Percentiles rank a stretch among this genome's conserved stretches.
These are phyloP conservation scores for Lecanicillium sp. DNA, from an alignment of 2,329 filamentous ascomycete genomes.

Conservation along the genomic window DNA sequence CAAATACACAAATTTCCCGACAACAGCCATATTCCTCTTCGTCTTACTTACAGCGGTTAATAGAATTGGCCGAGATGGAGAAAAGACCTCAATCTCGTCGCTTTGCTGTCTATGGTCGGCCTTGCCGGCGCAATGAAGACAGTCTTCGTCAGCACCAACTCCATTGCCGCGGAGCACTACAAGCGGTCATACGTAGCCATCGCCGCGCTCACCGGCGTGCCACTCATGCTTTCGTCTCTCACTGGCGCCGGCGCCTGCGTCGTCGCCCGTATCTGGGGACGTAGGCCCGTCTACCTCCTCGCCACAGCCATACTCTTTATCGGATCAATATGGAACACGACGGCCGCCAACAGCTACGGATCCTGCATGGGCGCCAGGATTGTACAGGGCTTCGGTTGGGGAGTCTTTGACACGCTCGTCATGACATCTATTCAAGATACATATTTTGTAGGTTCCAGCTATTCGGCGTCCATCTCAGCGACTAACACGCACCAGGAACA, in stretches of 20 bases:
- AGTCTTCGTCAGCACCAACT: slow-evolving; percentile 43
- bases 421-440: slow-evolving; percentile 49
- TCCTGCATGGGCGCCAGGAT: slow-evolving; percentile 47
- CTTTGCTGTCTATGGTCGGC: slow-evolving; percentile 41
- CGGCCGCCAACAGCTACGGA: slow-evolving; percentile 33
- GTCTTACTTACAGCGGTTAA: not conserved
- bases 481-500: too few relatives aligned
- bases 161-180: slow-evolving; percentile 36
- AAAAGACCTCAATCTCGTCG: slow-evolving; percentile 42
- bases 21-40: not conserved
- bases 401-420: slow-evolving; percentile 49
- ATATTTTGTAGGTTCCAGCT: slow-evolving; percentile 51
- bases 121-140: slow-evolving; percentile 49
- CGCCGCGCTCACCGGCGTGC: slow-evolving; percentile 46
- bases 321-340: slow-evolving; percentile 46
- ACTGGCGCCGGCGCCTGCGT: slow-evolving; percentile 38
- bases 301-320: slow-evolving; percentile 41
- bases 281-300: slow-evolving; percentile 46
- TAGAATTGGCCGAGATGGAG: slow-evolving; percentile 53
- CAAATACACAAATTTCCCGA: not conserved
- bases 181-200: slow-evolving; percentile 41
- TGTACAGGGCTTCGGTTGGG: slow-evolving; percentile 54
- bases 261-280: slow-evolving; percentile 43
- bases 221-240: slow-evolving; percentile 44
- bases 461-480: too few relatives aligned